Evolutionary conservation across 768 basidiomycete genomes (phyloP).

Genomic region (Mycena leptocephala): DNA sequence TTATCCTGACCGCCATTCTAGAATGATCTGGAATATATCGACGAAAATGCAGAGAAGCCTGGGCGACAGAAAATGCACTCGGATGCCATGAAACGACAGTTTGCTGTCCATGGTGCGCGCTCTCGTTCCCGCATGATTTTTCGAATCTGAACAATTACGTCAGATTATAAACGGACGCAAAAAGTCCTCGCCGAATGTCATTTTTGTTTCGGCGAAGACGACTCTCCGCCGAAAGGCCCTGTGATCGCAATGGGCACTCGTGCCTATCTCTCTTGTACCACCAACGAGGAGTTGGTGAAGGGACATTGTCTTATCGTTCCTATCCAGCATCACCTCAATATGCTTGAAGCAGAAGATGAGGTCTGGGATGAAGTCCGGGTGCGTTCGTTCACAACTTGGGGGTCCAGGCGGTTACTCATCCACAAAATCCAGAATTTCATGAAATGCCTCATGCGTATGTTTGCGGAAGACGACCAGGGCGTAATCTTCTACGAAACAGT

Average conservation of each 20-base stretch:
- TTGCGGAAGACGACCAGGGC: conserved; percentile 92
- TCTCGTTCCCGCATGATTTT: background rate
- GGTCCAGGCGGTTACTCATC: conserved; percentile 10
- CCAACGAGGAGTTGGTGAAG: conserved; percentile 88
- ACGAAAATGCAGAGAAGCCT: conserved; percentile 95
- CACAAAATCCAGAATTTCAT: conserved; percentile 70
- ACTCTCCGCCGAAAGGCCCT: conserved; percentile 89
- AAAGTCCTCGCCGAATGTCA: conserved; percentile 88
- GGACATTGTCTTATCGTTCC: conserved; percentile 98
- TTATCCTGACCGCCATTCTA: conserved; percentile 43
- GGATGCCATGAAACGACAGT: conserved; percentile 97
- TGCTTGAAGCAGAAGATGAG: conserved; percentile 96
- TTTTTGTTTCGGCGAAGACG: conserved; percentile 95
- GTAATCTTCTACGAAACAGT: conserved; percentile 98
- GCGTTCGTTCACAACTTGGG: conserved; percentile 44
- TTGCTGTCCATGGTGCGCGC: conserved; percentile 90
- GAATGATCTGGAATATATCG: conserved; percentile 95
- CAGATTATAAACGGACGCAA: conserved; percentile 97
- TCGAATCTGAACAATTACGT: background rate
- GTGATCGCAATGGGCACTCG: conserved; percentile 93
- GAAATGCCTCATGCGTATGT: conserved; percentile 98
- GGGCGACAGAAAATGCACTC: conserved; percentile 96
- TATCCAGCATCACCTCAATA: conserved; percentile 92
- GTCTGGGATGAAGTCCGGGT: conserved; percentile 98
- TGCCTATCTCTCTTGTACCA: conserved; percentile 92